A percentile compares a stretch with the other conserved stretches of the same genome.
These are phyloP conservation scores for Globisporangium nodosum DNA, from an alignment of 352 stramenopile genomes.

Conservation along the genomic window DNA sequence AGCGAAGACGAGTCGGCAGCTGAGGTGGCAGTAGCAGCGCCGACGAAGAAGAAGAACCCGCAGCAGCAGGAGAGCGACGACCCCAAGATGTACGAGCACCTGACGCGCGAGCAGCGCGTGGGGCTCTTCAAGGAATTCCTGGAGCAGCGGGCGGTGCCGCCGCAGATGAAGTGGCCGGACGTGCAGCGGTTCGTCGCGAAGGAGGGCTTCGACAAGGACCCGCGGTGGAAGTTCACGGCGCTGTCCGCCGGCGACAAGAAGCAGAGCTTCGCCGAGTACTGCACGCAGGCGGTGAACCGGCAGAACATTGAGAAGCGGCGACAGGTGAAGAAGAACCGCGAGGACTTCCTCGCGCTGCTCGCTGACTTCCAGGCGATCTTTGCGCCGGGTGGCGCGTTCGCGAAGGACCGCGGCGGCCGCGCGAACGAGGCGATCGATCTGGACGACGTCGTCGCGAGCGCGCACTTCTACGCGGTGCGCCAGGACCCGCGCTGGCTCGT, in stretches of 20 bases:
- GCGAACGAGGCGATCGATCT: conserved; percentile 13
- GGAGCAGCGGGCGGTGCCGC: conserved; percentile 56
- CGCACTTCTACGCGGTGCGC: conserved; percentile 48
- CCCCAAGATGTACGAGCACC: conserved; percentile 33
- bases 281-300: conserved; percentile 63
- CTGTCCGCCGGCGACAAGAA: conserved; percentile 76
- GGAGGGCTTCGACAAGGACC: conserved; percentile 47
- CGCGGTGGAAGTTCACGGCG: conserved; percentile 63
- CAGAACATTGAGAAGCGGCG: conserved; percentile 61
- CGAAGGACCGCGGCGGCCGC: too few species aligned
- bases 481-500: conserved; percentile 63
- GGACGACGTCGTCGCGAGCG: conserved; percentile 41
- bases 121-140: conserved; percentile 69
- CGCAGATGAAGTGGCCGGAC: conserved; percentile 73
- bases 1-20: neutral
- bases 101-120: conserved; percentile 49
- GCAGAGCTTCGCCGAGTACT: conserved; percentile 79
- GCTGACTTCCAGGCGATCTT: conserved; percentile 40
- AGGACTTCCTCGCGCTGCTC: conserved; percentile 76
- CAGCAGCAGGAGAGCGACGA: conserved; percentile 20
- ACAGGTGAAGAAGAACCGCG: conserved; percentile 61
- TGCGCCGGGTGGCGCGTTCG: neutral
- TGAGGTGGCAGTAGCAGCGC: too few species aligned
- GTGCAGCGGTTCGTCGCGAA: conserved; percentile 55
- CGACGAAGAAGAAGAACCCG: conserved; percentile 28